Evolutionary conservation across 2,329 filamentous ascomycete genomes (phyloP).

Genomic region (Colletotrichum horii): DNA sequence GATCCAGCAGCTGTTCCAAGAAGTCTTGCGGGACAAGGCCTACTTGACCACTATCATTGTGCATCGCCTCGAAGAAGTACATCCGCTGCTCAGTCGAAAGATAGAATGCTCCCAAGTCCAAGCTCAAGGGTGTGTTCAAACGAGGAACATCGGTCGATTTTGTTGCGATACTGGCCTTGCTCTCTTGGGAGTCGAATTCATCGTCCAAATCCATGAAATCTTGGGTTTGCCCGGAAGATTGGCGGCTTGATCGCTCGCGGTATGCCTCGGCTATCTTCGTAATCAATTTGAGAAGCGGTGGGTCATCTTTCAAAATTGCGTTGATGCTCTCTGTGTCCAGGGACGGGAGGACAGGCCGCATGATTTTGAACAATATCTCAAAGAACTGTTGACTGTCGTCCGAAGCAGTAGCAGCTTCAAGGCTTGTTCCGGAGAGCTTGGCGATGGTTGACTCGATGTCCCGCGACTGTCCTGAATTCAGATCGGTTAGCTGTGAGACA

Average conservation of each 20-base stretch:
- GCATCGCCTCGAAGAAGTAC: slow-evolving; percentile 46
- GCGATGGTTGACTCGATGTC: slow-evolving; percentile 51
- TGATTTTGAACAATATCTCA: slow-evolving; percentile 49
- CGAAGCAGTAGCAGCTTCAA: slow-evolving; percentile 45
- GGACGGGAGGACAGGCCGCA: slow-evolving; percentile 52
- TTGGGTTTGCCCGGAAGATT: slow-evolving; percentile 38
- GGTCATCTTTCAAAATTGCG: slow-evolving; percentile 40
- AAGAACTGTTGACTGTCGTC: slow-evolving; percentile 51
- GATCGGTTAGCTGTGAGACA: slow-evolving; percentile 50
- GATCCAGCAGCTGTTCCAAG: slow-evolving; percentile 52
- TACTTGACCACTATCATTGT: slow-evolving; percentile 47
- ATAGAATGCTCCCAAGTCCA: slow-evolving; percentile 52
- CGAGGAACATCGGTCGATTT: slow-evolving; percentile 50
- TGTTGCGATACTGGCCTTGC: slow-evolving; percentile 44
- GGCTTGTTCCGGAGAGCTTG: slow-evolving; percentile 43
- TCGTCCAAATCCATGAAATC: slow-evolving; percentile 73
- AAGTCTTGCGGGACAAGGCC: slow-evolving; percentile 56
- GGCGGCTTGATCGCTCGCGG: slow-evolving; percentile 34
- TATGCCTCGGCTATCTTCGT: slow-evolving; percentile 40
- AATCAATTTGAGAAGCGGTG: slow-evolving; percentile 49
- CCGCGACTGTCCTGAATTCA: slow-evolving; percentile 53
- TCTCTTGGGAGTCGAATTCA: slow-evolving; percentile 66
- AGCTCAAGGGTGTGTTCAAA: slow-evolving; percentile 44
- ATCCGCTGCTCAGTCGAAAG: slow-evolving; percentile 52
- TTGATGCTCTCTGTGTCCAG: slow-evolving; percentile 42